These are phyloP conservation scores for Vanrija sp. DNA, from an alignment of 1,284 basidiomycete species.

Conservation along the genomic window DNA sequence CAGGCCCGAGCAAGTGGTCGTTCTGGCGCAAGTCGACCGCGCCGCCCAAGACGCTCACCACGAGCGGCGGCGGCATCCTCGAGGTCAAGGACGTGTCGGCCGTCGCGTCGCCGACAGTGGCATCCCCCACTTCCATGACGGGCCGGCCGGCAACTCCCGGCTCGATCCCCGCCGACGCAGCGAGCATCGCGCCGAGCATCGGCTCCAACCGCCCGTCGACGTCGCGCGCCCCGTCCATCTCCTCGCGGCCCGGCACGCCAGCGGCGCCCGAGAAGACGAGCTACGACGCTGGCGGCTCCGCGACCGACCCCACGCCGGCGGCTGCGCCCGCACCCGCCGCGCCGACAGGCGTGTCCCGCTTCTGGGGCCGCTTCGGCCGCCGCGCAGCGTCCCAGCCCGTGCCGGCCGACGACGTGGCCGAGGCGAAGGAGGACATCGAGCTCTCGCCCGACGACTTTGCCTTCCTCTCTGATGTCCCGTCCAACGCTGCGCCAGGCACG, in stretches of 20 bases:
- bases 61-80: constrained; percentile 44
- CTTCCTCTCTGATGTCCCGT: constrained; percentile 46
- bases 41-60: constrained; percentile 34
- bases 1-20: constrained; percentile 30
- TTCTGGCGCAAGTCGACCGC: constrained; percentile 39
- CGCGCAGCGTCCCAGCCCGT: constrained; percentile 1
- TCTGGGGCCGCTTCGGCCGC: constrained; percentile 34
- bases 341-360: constrained; percentile 43
- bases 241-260: constrained; percentile 6
- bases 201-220: neutral
- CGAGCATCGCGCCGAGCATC: neutral
- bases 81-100: constrained; percentile 34
- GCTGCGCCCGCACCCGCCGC: constrained; percentile 4
- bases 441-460: constrained; percentile 45
- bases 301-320: no score
- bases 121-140: no score
- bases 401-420: neutral
- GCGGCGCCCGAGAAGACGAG: neutral
- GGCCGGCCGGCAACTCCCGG: no score
- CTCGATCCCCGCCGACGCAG: neutral
- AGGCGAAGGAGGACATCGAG: constrained; percentile 33
- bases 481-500: constrained; percentile 23
- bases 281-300: neutral
- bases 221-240: neutral
- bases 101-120: no score